phyloP scores from a whole-genome alignment of 139 green algal species.

The Coelastrella sp. region DNA sequence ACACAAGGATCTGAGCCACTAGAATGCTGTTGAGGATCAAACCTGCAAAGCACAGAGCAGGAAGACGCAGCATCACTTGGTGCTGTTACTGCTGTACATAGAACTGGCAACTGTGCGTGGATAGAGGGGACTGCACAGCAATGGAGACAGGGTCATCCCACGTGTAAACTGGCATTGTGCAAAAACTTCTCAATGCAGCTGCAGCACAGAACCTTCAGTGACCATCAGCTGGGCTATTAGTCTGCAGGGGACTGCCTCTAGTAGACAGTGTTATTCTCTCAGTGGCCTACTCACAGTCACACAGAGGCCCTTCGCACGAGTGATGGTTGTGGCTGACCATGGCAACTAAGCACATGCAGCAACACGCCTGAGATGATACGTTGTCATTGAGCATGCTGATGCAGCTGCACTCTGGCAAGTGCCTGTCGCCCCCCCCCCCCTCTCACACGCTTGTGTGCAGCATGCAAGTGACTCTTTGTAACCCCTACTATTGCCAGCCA shows the following conservation, averaged over 20 bases:
- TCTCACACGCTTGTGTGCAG: neutral
- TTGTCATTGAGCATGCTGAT: neutral
- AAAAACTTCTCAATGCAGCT: neutral
- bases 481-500: neutral
- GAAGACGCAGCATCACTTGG: neutral
- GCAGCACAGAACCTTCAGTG: no score
- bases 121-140: neutral
- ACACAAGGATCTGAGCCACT: slow-evolving; percentile 62
- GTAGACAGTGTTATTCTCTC: no score
- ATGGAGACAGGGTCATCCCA: no score
- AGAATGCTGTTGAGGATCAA: slow-evolving; percentile 62
- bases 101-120: neutral
- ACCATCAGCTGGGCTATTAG: no score
- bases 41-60: slow-evolving; percentile 39
- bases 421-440: no score
- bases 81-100: neutral
- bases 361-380: no score
- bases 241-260: no score
- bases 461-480: neutral
- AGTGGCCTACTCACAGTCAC: no score
- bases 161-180: neutral
- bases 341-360: no score
- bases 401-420: neutral
- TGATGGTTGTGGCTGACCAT: no score
- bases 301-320: no score